Conservation (phyloP, 805 yeast species). For the Kluyveromyces wickerhamii region DNA sequence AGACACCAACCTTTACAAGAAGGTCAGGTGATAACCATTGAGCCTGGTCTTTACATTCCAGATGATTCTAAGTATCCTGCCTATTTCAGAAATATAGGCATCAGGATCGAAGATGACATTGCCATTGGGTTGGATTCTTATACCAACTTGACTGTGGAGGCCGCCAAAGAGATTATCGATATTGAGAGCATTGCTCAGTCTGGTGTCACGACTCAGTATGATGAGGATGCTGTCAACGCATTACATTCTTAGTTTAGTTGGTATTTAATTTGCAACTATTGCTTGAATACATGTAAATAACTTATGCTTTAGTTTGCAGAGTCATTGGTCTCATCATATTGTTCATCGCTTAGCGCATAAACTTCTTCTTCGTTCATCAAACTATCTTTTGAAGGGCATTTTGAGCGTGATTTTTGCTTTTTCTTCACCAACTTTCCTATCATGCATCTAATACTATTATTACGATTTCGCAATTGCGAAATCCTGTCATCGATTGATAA, state of each 20-base stretch:
- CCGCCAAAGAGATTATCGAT: slow-evolving; percentile 79
- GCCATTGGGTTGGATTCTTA: slow-evolving; percentile 59
- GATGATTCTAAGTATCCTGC: slow-evolving; percentile 60
- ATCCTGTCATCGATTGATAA: not conserved
- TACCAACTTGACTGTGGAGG: slow-evolving; percentile 66
- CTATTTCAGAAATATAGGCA: slow-evolving; percentile 80
- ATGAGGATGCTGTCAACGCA: slow-evolving; percentile 36
- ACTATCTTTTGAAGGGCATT: slow-evolving; percentile 6
- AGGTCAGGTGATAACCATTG: slow-evolving; percentile 88
- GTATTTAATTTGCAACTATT: no score
- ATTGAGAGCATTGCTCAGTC: slow-evolving; percentile 58
- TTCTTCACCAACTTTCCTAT: not conserved
- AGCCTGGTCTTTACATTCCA: slow-evolving; percentile 93
- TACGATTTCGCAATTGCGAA: not conserved
- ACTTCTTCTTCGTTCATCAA: slow-evolving; percentile 9
- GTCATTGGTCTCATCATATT: slow-evolving; percentile 7
- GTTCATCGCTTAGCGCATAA: slow-evolving; percentile 6
- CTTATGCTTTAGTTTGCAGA: no score
- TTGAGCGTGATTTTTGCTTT: not conserved
- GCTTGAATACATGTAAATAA: no score
- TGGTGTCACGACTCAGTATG: slow-evolving; percentile 47
- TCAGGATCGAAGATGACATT: slow-evolving; percentile 90
- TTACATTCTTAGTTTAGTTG: not conserved
- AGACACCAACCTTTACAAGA: slow-evolving; percentile 43
- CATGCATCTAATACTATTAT: slow-evolving; percentile 4